These are phyloP conservation scores for Calonectria pteridis DNA, from an alignment of 2,329 filamentous ascomycete species.

Conservation along the genomic window DNA sequence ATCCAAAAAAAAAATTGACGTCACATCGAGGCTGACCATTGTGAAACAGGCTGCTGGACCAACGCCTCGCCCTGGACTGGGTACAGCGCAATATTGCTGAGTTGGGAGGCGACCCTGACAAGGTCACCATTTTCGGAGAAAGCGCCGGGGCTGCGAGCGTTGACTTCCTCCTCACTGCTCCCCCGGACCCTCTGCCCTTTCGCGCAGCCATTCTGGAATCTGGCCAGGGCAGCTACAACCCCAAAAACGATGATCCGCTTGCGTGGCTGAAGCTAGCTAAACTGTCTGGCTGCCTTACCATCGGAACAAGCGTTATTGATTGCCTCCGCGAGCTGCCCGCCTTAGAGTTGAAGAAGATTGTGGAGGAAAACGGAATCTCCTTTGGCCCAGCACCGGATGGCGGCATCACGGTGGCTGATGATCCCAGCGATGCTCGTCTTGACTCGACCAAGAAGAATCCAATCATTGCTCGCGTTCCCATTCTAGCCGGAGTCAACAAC, in stretches of 20 bases:
- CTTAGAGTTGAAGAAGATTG: slow-evolving; percentile 26
- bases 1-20: rapidly evolving
- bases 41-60: slow-evolving; percentile 43
- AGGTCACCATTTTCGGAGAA: slow-evolving; percentile 66
- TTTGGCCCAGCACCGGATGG: slow-evolving; percentile 40
- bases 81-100: slow-evolving; percentile 61
- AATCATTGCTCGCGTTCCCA: slow-evolving; percentile 39
- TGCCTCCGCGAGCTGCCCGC: slow-evolving; percentile 43
- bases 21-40: neutral
- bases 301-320: slow-evolving; percentile 15
- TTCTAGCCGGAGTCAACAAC: slow-evolving; percentile 39
- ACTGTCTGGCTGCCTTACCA: slow-evolving; percentile 22
- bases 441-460: slow-evolving; percentile 12
- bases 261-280: slow-evolving; percentile 33
- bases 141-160: slow-evolving; percentile 70
- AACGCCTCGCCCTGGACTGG: slow-evolving; percentile 63
- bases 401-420: slow-evolving; percentile 36
- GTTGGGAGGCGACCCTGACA: slow-evolving; percentile 60
- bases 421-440: slow-evolving; percentile 28
- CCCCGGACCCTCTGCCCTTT: slow-evolving; percentile 45
- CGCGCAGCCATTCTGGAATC: slow-evolving; percentile 46
- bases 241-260: neutral
- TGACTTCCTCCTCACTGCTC: slow-evolving; percentile 41
- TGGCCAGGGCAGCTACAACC: slow-evolving; percentile 24
- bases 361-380: slow-evolving; percentile 32